These are phyloP conservation scores for Candida anglica DNA, from an alignment of 805 yeast genomes.

Conservation along the genomic window DNA sequence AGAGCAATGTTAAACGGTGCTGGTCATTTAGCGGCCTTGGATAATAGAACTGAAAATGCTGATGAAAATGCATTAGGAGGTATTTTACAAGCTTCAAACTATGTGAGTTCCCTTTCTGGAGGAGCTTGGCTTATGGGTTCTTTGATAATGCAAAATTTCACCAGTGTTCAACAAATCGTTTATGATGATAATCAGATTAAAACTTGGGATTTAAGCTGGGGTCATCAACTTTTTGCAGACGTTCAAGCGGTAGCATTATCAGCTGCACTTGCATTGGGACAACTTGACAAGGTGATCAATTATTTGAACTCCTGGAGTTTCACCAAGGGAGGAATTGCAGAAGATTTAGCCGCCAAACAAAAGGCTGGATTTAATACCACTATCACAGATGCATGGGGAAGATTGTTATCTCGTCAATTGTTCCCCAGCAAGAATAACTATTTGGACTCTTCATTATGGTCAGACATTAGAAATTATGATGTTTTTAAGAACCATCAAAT, in stretches of 20 bases:
- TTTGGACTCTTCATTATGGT: conserved; percentile 23
- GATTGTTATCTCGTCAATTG: conserved; percentile 32
- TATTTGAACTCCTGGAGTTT: conserved; percentile 57
- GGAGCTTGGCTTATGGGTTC: conserved; percentile 38
- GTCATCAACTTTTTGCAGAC: background rate
- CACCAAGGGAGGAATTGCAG: conserved; percentile 59
- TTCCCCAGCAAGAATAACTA: conserved; percentile 21
- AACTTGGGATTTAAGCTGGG: conserved; percentile 26
- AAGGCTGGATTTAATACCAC: conserved; percentile 30
- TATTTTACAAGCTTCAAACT: conserved; percentile 33
- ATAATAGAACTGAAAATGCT: conserved; percentile 27
- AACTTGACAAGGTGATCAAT: conserved; percentile 62
- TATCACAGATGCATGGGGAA: conserved; percentile 38
- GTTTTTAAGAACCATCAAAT: conserved; percentile 25
- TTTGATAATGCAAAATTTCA: conserved; percentile 33
- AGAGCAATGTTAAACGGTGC: conserved; percentile 40
- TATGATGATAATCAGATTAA: too few species aligned
- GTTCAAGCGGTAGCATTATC: background rate
- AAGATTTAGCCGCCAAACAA: conserved; percentile 20
- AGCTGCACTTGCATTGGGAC: background rate
- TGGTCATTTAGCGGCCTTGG: conserved; percentile 38
- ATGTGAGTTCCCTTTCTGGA: conserved; percentile 38
- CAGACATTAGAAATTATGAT: conserved; percentile 18
- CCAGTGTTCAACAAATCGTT: conserved; percentile 29
- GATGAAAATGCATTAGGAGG: conserved; percentile 33